Evolutionary conservation across 352 stramenopile species (phyloP), one percentile per base, ranked within the genome.

Genomic region (Phytophthora pseudosyringae): DNA sequence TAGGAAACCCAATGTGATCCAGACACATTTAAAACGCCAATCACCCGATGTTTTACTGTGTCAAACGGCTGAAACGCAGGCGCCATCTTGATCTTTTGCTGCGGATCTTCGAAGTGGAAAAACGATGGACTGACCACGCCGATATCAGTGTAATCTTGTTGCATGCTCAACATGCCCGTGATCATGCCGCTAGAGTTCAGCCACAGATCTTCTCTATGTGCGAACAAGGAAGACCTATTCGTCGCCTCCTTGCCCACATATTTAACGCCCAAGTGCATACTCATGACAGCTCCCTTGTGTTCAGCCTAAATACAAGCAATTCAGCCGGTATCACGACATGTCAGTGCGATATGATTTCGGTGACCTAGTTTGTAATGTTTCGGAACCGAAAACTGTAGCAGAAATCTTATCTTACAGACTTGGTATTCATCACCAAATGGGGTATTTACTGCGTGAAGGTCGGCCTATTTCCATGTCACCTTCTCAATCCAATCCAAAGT

Each of bases 201-300:
- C 16, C 39, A 6, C 16, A 45, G 6, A 26, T 45, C 16, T n/a
- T 45, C 39, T 45, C 39, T 45, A n/a, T 28, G 38, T 9, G 12
- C 36, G 0, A 57, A n/a, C 5, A 57, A 18, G 21, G 16, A 28
- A 16, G 33, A 38, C 4, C 49, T 33, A 15, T 18, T 28, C 6
- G 33, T 57, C 4, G 49, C 49, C 36, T 57, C 49, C 7, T 10
- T 21, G 12, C 11, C 1, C 10, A 46, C 4, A 25, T 38, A 46
- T 8, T 33, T 57, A 3, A 28, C 26, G 1, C 33, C 35, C 21
- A 57, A 36, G 1, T 10, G 11, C 33, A 57, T 40, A 18, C 12
- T 29, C 49, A 46, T 46, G 3, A 57, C 33, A 33, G 21, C 36
- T 5, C 49, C 49, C 15, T 57, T 46, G 21, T 25, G 49, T 12